These are phyloP conservation scores for Penicillium sp. DNA, from an alignment of 2,329 filamentous ascomycete genomes.

Conservation along the genomic window DNA sequence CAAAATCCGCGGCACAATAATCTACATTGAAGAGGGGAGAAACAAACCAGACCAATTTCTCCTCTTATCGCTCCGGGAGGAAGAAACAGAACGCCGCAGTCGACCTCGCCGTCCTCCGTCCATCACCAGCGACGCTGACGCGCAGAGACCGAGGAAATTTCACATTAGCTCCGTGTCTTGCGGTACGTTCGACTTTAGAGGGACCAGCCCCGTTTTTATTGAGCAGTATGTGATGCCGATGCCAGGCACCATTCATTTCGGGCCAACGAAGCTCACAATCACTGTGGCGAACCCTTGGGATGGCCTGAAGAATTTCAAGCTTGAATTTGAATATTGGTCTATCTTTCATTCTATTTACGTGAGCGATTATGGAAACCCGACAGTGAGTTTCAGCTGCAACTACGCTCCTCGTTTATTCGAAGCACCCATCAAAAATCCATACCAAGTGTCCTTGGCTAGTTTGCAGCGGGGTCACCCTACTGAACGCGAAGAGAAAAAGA, in stretches of 20 bases:
- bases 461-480: constrained; percentile 1
- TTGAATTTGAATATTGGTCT: constrained; percentile 22
- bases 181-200: constrained; percentile 47
- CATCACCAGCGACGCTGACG: not conserved
- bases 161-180: constrained; percentile 35
- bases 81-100: constrained; percentile 17
- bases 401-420: constrained; percentile 19
- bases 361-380: constrained; percentile 10
- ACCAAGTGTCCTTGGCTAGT: not conserved
- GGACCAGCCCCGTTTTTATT: constrained; percentile 37
- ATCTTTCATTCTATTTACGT: constrained; percentile 19
- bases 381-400: constrained; percentile 45
- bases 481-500: constrained; percentile 9
- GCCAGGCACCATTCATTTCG: constrained; percentile 38
- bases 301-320: constrained; percentile 34
- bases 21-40: constrained; percentile 18
- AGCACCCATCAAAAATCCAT: not conserved
- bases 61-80: constrained; percentile 16
- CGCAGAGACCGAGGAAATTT: constrained; percentile 16
- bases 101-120: constrained; percentile 8
- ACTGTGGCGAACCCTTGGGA: constrained; percentile 34
- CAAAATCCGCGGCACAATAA: constrained; percentile 16
- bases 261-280: constrained; percentile 42
- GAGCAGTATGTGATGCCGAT: constrained; percentile 24
- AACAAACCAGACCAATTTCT: constrained; percentile 18